A percentile compares a stretch with the other conserved stretches of the same genome.
phyloP scores from a whole-genome alignment of 2,329 filamentous ascomycete genomes.

The Alternaria incomplexa region DNA sequence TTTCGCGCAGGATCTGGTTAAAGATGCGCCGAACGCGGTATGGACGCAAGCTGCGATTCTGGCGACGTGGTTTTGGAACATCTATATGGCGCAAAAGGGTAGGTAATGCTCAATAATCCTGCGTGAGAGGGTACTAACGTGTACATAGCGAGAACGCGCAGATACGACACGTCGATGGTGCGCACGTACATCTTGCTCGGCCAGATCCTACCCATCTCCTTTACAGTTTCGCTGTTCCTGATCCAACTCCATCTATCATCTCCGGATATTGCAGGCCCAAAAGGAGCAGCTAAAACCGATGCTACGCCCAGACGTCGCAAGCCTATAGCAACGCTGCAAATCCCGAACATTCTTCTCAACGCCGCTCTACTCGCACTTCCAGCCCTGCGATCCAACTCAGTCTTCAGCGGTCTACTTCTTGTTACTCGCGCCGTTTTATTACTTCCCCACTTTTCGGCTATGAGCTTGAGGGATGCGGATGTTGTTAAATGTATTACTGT shows the following conservation, averaged over 20 bases:
- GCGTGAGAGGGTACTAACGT: neutral
- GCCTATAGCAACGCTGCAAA: constrained; percentile 22
- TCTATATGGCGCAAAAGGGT: constrained; percentile 39
- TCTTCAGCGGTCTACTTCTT: constrained; percentile 28
- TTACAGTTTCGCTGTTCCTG: constrained; percentile 35
- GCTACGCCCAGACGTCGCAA: neutral
- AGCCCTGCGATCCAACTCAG: constrained; percentile 14
- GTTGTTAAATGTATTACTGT: constrained; percentile 28
- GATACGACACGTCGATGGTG: constrained; percentile 14
- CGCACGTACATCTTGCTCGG: constrained; percentile 34
- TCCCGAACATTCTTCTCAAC: constrained; percentile 38
- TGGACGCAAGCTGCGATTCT: constrained; percentile 36
- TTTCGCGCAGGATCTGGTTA: constrained; percentile 39
- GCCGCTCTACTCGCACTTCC: constrained; percentile 28
- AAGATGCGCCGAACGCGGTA: constrained; percentile 26
- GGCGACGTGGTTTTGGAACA: constrained; percentile 39
- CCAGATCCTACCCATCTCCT: constrained; percentile 38
- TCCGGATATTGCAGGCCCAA: constrained; percentile 10
- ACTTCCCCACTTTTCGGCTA: constrained; percentile 26
- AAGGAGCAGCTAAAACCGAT: neutral
- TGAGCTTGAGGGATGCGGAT: constrained; percentile 22
- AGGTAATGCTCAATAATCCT: neutral
- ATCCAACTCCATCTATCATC: constrained; percentile 33
- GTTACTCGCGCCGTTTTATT: constrained; percentile 29
- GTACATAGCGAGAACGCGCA: constrained; percentile 18